Conservation (phyloP, 2,329 filamentous ascomycete genomes). For the Tetracladium maxilliforme region DNA sequence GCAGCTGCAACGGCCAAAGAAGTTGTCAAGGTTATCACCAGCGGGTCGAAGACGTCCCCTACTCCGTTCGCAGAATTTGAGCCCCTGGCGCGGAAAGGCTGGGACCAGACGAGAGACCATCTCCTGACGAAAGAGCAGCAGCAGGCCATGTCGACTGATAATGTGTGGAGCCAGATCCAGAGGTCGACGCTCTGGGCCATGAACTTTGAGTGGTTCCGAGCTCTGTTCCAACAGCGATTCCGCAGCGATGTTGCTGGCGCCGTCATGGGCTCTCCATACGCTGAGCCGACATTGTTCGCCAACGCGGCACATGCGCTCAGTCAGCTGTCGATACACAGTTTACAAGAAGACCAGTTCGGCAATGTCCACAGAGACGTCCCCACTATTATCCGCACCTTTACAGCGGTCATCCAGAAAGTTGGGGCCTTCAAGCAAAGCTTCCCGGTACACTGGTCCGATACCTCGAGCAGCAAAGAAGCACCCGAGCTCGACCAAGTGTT, state of each 20-base stretch:
- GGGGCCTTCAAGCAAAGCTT: constrained; percentile 48
- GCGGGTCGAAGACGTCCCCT: constrained; percentile 1
- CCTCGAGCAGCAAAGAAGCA: constrained; percentile 36
- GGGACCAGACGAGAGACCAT: constrained; percentile 24
- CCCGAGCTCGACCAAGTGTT: constrained; percentile 60
- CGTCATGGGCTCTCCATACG: constrained; percentile 61
- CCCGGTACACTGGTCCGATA: constrained; percentile 67
- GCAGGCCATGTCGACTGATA: constrained; percentile 32
- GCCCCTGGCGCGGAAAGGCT: constrained; percentile 15
- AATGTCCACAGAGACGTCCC: constrained; percentile 76
- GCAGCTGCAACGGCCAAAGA: too few relatives aligned
- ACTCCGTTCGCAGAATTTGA: not conserved
- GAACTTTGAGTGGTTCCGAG: constrained; percentile 33
- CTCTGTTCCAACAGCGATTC: constrained; percentile 57
- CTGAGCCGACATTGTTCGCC: constrained; percentile 50
- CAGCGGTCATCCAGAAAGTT: constrained; percentile 50
- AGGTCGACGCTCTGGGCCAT: constrained; percentile 28
- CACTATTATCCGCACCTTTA: constrained; percentile 58
- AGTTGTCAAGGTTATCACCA: too few relatives aligned
- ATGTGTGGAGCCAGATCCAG: constrained; percentile 30
- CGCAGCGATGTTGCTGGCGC: constrained; percentile 47
- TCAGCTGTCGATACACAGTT: constrained; percentile 54
- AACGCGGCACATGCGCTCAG: constrained; percentile 60
- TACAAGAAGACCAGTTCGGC: constrained; percentile 71
- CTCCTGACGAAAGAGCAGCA: constrained; percentile 31